A percentile compares a stretch with the other conserved stretches of the same genome.
These are phyloP conservation scores for Zygoascus biomembranicola DNA, from an alignment of 805 yeast genomes.

Conservation along the genomic window DNA sequence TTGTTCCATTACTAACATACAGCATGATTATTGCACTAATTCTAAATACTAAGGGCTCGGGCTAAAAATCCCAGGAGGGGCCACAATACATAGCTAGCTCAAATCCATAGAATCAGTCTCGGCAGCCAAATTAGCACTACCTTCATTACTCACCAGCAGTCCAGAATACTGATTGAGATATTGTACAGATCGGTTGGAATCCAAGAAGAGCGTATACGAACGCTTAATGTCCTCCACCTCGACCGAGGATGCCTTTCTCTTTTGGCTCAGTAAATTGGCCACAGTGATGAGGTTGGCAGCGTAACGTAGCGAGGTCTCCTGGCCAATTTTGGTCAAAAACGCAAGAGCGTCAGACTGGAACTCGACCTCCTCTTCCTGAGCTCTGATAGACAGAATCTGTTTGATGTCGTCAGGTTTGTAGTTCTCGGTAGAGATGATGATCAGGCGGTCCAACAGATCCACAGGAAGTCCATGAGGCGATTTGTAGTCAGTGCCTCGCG, in stretches of 20 bases:
- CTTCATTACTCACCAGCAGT: constrained; percentile 72
- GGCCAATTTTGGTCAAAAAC: constrained; percentile 79
- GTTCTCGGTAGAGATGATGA: constrained; percentile 77
- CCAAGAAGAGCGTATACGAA: constrained; percentile 78
- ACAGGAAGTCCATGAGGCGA: constrained; percentile 98
- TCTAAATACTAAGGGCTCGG: constrained; percentile 81
- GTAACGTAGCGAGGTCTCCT: constrained; percentile 85
- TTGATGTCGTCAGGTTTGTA: constrained; percentile 79
- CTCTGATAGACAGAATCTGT: constrained; percentile 79
- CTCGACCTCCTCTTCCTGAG: constrained; percentile 90
- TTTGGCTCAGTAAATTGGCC: constrained; percentile 74
- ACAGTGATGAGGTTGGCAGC: constrained; percentile 88
- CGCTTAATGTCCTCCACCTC: constrained; percentile 81
- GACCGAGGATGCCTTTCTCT: constrained; percentile 63
- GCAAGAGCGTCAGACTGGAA: constrained; percentile 75
- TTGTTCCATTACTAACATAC: neutral
- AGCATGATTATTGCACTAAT: constrained; percentile 85
- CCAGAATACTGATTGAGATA: constrained; percentile 61
- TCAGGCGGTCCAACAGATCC: constrained; percentile 87
- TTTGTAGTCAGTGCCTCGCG: constrained; percentile 87
- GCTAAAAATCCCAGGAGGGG: constrained; percentile 24
- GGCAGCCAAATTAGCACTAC: constrained; percentile 54
- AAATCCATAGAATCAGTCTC: constrained; percentile 3
- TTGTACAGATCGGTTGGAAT: constrained; percentile 81
- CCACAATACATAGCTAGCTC: neutral